Conservation (phyloP, 1,284 basidiomycete genomes). For the Moesziomyces aphidis region DNA sequence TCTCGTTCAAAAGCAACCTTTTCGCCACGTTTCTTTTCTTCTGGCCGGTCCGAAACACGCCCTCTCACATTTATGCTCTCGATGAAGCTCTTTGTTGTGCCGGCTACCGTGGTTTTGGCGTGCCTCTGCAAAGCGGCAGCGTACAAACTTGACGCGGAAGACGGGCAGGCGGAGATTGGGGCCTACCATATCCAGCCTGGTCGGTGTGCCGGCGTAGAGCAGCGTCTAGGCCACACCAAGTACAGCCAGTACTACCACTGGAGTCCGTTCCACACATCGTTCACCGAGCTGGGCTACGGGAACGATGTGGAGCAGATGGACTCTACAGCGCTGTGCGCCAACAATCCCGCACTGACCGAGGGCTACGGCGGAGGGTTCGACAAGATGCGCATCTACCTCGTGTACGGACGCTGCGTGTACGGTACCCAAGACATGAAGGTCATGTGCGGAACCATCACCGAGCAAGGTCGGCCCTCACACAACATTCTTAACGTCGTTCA, state of each 20-base stretch:
- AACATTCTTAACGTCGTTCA: constrained; percentile 15
- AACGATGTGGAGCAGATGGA: constrained; percentile 13
- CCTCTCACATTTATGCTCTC: not conserved
- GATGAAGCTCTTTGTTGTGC: not conserved
- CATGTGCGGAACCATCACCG: constrained; percentile 20
- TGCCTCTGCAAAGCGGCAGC: not conserved
- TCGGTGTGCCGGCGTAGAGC: constrained; percentile 22
- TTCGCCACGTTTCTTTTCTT: not conserved
- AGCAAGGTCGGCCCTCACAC: constrained; percentile 6
- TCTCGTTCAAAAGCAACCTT: no score
- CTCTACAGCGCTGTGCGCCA: constrained; percentile 22
- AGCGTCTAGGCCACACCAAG: constrained; percentile 1
- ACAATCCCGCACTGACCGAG: constrained; percentile 21
- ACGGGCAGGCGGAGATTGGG: constrained; percentile 28
- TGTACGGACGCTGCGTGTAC: constrained; percentile 27
- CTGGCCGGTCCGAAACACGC: not conserved
- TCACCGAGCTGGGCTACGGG: constrained; percentile 4
- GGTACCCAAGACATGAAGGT: constrained; percentile 24
- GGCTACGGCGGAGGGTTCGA: constrained; percentile 29
- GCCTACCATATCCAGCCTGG: constrained; percentile 39
- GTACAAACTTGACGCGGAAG: constrained; percentile 19
- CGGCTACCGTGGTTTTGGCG: not conserved
- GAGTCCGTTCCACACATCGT: constrained; percentile 15
- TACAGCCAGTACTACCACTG: constrained; percentile 19
- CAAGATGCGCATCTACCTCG: constrained; percentile 20